Base-by-base conservation (phyloP, 345 rosid species). In the Rubroshorea leprosula region DNA sequence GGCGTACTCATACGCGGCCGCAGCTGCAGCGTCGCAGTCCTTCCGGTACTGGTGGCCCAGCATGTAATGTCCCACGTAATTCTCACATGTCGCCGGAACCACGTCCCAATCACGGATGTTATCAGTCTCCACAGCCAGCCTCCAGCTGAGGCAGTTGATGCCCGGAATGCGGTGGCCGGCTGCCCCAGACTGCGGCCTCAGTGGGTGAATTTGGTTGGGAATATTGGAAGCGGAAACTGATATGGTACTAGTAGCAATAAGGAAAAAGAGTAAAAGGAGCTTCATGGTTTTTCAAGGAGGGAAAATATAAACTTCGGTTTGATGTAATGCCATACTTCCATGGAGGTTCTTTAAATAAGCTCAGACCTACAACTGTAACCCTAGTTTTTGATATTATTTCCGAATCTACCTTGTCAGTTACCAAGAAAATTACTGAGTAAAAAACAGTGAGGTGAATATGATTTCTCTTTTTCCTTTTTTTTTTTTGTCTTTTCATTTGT, bases 141-240 rank as follows among this genome's bases (percentile, higher is more conserved):
- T 76, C 95, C 89, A 87, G 48, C 91, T 87, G 64, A 62, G 61
- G 68, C 89, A 83, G 0, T 75, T 65, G 45, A 70, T 13, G 24
- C 75, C 77, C 0, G 41, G 35, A 17, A 66, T 56, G 0, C 12
- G 26, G 18, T 31, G 2, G 24, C 67, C 67, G 27, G 61, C 25
- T 25, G 67, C 9, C 4, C 77, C 78, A 3, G 72, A 62, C 17
- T 39, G 69, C 3, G 75, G 86, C 9, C 79, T 67, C 56, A 78
- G 80, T 17, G 46, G 68, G 68, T 76, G 83, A 57, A 81, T 74
- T 15, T 46, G 66, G 51, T 64, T 47, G 63, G 64, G 60, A 6
- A 31, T 6, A n/a, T 17, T 22, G 12, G 4, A 39, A 21, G 52
- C 9, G 11, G 71, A 63, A 20, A 51, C 66, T 29, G 5, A 29